A percentile compares a stretch with the other conserved stretches of the same genome.
Conservation (phyloP, 257 asterid genomes). For the Handroanthus guayacan region DNA sequence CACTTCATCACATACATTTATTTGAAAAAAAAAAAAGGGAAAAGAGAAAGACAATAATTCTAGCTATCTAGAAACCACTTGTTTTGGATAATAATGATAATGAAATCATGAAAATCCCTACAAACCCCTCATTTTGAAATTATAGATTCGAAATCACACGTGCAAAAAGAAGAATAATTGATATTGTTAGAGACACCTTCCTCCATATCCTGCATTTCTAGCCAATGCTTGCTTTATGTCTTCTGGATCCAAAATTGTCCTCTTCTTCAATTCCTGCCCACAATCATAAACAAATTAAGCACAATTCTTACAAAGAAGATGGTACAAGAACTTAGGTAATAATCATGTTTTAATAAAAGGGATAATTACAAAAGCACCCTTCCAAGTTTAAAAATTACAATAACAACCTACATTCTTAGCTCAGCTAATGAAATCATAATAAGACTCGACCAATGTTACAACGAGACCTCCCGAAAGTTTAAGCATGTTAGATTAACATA, state of each 20-base stretch:
- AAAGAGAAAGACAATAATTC: not conserved
- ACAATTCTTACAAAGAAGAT: not conserved
- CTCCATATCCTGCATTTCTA: slow-evolving; percentile 81
- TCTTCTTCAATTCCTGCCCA: slow-evolving; percentile 61
- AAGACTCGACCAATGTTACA: too few relatives aligned
- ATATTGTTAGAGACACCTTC: slow-evolving; percentile 54
- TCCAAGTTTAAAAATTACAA: too few relatives aligned
- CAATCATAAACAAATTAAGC: not conserved
- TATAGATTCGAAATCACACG: not conserved
- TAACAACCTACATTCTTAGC: too few relatives aligned
- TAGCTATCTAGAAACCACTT: slow-evolving; percentile 19
- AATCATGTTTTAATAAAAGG: too few relatives aligned
- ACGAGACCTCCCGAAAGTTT: too few relatives aligned
- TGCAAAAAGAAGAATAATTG: not conserved
- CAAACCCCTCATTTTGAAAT: slow-evolving; percentile 12
- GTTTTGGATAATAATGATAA: slow-evolving; percentile 28
- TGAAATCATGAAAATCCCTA: slow-evolving; percentile 11
- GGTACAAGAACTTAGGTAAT: too few relatives aligned
- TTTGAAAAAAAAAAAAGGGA: not conserved
- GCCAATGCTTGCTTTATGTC: slow-evolving; percentile 73
- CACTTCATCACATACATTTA: not conserved
- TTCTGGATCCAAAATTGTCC: slow-evolving; percentile 52
- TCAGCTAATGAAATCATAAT: too few relatives aligned
- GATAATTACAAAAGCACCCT: too few relatives aligned
- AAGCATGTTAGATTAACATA: too few relatives aligned